Base-by-base conservation (phyloP, 2,329 filamentous ascomycete species). In the Colletotrichum musicola region DNA sequence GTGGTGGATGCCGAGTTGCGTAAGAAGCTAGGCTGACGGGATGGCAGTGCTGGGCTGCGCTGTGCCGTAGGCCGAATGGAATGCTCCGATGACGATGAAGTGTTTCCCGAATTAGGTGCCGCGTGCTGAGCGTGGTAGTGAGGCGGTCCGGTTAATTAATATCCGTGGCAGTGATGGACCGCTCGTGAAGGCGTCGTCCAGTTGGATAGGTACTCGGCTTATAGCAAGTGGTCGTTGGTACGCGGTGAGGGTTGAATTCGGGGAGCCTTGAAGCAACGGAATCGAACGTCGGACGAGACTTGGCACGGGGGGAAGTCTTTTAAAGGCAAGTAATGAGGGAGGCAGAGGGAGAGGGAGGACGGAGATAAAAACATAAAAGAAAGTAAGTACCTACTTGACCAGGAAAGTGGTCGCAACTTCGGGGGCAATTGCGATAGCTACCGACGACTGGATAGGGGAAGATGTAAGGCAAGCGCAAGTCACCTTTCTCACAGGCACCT, bases 241-340 rank as follows among this genome's bases (percentile, higher is more conserved):
- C 30, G 30, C 2, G 12, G 46, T 38, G 54, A 57, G 12, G 25
- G 20, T 40, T 38, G 49, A 38, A 25, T 14, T 30, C 27, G 20
- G 54, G 40, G 35, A 60, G 18, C 38, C 62, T 60, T n/a, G 25
- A 47, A n/a, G 40, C 27, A 61, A 16, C 35, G 20, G 20, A 16
- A n/a, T 10, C 5, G 16, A 9, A 18, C 12, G 12, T 47, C 16
- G 47, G 40, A 42, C 16, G 56, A 54, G 49, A 65, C 62, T 64
- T 65, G 62, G 56, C 62, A 65, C 56, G 30, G 10, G 30, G 42
- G n/a, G 30, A 44, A 51, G 46, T 16, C 18, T 65, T 65, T 55
- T 61, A 65, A 30, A 10, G 30, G 30, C 10, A 35, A 10, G 6
- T 35, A 35, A 35, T 9, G 30, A 10, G 10, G 10, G 7, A 35